These are phyloP conservation scores for Aspergillus quadrilineatus DNA, from an alignment of 2,329 filamentous ascomycete genomes.

Conservation along the genomic window DNA sequence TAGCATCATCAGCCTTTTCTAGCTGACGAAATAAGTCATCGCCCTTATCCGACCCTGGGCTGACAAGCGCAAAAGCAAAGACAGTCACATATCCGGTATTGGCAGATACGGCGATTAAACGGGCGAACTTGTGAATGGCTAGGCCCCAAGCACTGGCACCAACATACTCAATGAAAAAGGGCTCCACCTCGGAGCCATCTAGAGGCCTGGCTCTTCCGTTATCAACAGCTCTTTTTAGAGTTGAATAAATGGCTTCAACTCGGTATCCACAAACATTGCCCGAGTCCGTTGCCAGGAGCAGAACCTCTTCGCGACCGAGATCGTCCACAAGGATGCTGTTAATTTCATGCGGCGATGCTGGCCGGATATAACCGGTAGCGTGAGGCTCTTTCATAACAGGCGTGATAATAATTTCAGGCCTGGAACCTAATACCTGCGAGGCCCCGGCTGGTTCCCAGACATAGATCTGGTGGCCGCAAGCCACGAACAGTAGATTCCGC, in stretches of 20 bases:
- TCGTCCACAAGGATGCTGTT: slow-evolving; percentile 70
- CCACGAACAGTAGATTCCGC: slow-evolving; percentile 49
- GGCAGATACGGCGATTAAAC: slow-evolving; percentile 80
- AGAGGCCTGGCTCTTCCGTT: slow-evolving; percentile 25
- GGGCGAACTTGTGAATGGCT: slow-evolving; percentile 75
- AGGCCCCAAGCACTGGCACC: slow-evolving; percentile 82
- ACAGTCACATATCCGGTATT: slow-evolving; percentile 65
- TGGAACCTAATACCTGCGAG: slow-evolving; percentile 39
- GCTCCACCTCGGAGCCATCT: slow-evolving; percentile 37
- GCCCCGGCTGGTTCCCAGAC: slow-evolving; percentile 47
- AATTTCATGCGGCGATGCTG: slow-evolving; percentile 57
- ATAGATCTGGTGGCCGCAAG: slow-evolving; percentile 40
- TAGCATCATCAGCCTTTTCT: slow-evolving; percentile 20
- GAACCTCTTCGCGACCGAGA: slow-evolving; percentile 67
- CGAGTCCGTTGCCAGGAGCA: slow-evolving; percentile 69
- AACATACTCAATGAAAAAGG: slow-evolving; percentile 75
- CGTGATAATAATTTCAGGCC: slow-evolving; percentile 44
- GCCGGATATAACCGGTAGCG: slow-evolving; percentile 57
- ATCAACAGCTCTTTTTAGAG: slow-evolving; percentile 39
- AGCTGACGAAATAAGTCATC: slow-evolving; percentile 16
- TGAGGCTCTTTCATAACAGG: slow-evolving; percentile 40
- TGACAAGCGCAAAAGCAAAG: slow-evolving; percentile 58
- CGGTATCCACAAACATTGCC: slow-evolving; percentile 73
- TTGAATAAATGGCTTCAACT: slow-evolving; percentile 52
- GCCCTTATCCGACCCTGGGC: slow-evolving; percentile 24